These are phyloP conservation scores for Vitis vinifera DNA, from an alignment of 164 flowering plant genomes.

Conservation along the genomic window DNA sequence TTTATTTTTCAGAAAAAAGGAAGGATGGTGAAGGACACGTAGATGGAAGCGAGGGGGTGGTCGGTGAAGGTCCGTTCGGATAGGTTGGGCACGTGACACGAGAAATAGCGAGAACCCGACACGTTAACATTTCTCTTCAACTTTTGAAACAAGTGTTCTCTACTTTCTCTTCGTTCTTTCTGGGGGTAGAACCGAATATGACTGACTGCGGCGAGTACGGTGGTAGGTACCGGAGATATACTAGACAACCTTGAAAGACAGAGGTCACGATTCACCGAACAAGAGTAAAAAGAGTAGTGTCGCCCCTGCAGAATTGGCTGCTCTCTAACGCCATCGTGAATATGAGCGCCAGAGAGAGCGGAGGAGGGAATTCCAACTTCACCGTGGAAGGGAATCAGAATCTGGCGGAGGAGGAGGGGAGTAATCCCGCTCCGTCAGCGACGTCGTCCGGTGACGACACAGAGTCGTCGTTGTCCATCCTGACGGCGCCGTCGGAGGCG, in stretches of 20 bases:
- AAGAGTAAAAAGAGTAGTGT: conserved; percentile 17
- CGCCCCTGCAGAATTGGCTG: conserved; percentile 29
- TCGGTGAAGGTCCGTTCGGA: conserved; percentile 22
- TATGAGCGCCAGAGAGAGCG: background rate
- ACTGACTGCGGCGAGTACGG: background rate
- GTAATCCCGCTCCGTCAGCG: background rate
- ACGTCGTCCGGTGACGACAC: conserved; percentile 10
- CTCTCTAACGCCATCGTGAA: too few relatives aligned
- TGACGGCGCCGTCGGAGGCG: background rate
- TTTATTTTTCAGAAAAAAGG: too few relatives aligned
- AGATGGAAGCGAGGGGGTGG: background rate
- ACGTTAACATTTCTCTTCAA: conserved; percentile 11
- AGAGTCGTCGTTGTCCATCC: background rate
- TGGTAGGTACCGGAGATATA: too few relatives aligned
- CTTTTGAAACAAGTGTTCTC: background rate
- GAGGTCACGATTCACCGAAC: too few relatives aligned
- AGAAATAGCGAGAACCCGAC: background rate
- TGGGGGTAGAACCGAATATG: conserved; percentile 5
- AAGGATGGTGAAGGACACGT: too few relatives aligned
- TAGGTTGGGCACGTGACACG: conserved; percentile 18
- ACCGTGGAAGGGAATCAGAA: conserved; percentile 13
- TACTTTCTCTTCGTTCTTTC: too few relatives aligned
- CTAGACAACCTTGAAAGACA: too few relatives aligned
- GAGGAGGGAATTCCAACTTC: conserved; percentile 1
- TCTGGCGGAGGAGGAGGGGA: conserved; percentile 5